Evolutionary conservation across 1,139 yeast species (phyloP).

Genomic region (Scheffersomyces illinoinensis): DNA sequence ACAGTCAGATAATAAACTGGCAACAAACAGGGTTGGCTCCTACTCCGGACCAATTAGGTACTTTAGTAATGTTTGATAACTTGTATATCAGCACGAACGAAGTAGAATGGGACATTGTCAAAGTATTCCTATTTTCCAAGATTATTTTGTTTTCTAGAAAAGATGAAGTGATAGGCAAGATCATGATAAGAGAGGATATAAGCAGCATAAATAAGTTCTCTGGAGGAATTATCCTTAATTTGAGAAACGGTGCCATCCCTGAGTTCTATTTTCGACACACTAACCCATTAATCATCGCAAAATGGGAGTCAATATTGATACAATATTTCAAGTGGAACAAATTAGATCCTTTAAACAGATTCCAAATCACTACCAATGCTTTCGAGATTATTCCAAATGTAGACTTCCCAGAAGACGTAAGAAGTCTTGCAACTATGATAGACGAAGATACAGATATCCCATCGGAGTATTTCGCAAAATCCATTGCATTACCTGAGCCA

Average conservation of each 20-base stretch:
- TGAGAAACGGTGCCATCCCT: slow-evolving; percentile 43
- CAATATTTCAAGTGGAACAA: slow-evolving; percentile 14
- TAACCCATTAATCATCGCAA: slow-evolving; percentile 35
- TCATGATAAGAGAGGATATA: slow-evolving; percentile 34
- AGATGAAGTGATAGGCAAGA: slow-evolving; percentile 34
- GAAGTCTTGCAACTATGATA: slow-evolving; percentile 34
- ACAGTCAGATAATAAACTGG: background rate
- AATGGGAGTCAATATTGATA: slow-evolving; percentile 40
- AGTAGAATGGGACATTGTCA: slow-evolving; percentile 33
- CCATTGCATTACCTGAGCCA: slow-evolving; percentile 35
- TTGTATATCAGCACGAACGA: slow-evolving; percentile 43
- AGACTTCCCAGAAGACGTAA: slow-evolving; percentile 41
- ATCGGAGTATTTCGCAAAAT: slow-evolving; percentile 29
- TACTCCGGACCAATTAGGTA: slow-evolving; percentile 19
- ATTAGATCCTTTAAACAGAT: slow-evolving; percentile 31
- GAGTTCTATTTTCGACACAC: slow-evolving; percentile 43
- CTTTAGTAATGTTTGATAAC: slow-evolving; percentile 43
- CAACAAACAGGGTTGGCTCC: background rate
- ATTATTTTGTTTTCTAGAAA: slow-evolving; percentile 40
- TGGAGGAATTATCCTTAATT: slow-evolving; percentile 34
- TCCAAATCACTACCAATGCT: slow-evolving; percentile 52
- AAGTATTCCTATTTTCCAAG: slow-evolving; percentile 41
- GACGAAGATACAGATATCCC: slow-evolving; percentile 42
- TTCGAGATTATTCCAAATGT: slow-evolving; percentile 38
- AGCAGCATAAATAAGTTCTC: slow-evolving; percentile 24